These are phyloP conservation scores for Xylaria curta DNA, from an alignment of 495 filamentous ascomycete species.

Conservation along the genomic window DNA sequence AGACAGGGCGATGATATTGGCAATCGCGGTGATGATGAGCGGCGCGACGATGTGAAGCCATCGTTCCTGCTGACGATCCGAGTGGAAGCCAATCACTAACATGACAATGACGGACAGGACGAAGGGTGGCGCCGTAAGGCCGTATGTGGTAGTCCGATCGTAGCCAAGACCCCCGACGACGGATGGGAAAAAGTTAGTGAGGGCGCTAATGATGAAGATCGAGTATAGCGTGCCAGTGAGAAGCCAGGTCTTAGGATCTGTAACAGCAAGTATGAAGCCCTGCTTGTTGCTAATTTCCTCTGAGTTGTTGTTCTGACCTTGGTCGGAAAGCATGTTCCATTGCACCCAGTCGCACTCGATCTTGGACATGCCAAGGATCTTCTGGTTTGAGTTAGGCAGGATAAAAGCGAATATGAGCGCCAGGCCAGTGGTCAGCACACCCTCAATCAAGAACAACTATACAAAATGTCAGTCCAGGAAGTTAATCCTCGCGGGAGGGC, in stretches of 20 bases:
- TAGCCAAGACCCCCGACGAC: slow-evolving; percentile 31
- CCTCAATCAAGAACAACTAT: slow-evolving; percentile 58
- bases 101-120: slow-evolving; percentile 30
- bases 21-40: slow-evolving; percentile 25
- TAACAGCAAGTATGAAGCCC: slow-evolving; percentile 26
- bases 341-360: slow-evolving; percentile 31
- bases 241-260: slow-evolving; percentile 31
- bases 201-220: slow-evolving; percentile 27
- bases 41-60: slow-evolving; percentile 30
- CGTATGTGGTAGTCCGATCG: slow-evolving; percentile 27
- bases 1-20: slow-evolving; percentile 34
- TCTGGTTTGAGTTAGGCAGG: slow-evolving; percentile 54
- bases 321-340: slow-evolving; percentile 30
- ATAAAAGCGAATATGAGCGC: slow-evolving; percentile 62
- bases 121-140: slow-evolving; percentile 31
- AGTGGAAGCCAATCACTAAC: slow-evolving; percentile 30
- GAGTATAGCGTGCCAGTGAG: slow-evolving; percentile 31
- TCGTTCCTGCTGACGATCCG: slow-evolving; percentile 31
- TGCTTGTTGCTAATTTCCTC: slow-evolving; percentile 30
- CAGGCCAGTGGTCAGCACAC: slow-evolving; percentile 55
- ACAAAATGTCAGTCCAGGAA: slow-evolving; percentile 30
- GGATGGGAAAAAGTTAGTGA: slow-evolving; percentile 36
- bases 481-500: too few species aligned
- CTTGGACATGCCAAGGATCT: slow-evolving; percentile 20
- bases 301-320: slow-evolving; percentile 22